Evolutionary conservation across 129 eudicot genomes (phyloP).

Genomic region (Artemisia argyi): DNA sequence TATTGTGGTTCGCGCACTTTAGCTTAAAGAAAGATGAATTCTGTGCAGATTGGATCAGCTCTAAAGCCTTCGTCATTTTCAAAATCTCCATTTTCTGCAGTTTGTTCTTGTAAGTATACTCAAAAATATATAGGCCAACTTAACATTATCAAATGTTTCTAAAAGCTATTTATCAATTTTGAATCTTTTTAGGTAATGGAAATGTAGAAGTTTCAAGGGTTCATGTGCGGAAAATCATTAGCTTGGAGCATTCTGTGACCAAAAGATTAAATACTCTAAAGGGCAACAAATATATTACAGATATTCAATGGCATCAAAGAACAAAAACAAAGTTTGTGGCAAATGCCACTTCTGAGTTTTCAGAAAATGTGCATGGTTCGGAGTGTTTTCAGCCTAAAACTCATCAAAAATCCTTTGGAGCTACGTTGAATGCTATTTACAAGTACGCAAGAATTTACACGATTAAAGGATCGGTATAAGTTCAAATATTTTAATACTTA

Average conservation of each 20-base stretch:
- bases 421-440: conserved; percentile 25
- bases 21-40: conserved; percentile 14
- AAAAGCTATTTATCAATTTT: neutral
- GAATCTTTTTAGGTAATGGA: conserved; percentile 4
- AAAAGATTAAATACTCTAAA: neutral
- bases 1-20: neutral
- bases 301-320: conserved; percentile 3
- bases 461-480: conserved; percentile 34
- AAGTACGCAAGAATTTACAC: conserved; percentile 34
- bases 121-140: too few relatives aligned
- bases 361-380: conserved; percentile 1
- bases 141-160: neutral
- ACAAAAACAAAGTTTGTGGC: neutral
- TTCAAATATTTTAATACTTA: neutral
- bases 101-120: conserved; percentile 14
- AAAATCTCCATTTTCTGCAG: neutral
- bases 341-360: conserved; percentile 17
- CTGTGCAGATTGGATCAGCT: conserved; percentile 7
- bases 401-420: conserved; percentile 11
- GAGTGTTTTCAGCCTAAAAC: neutral
- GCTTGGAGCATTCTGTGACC: neutral
- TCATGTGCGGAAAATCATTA: conserved; percentile 10
- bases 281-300: neutral
- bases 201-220: conserved; percentile 18
- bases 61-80: conserved; percentile 10